A percentile compares a stretch with the other conserved stretches of the same genome.
Conservation (phyloP, 352 stramenopile species). For the Globisporangium middletonii region DNA sequence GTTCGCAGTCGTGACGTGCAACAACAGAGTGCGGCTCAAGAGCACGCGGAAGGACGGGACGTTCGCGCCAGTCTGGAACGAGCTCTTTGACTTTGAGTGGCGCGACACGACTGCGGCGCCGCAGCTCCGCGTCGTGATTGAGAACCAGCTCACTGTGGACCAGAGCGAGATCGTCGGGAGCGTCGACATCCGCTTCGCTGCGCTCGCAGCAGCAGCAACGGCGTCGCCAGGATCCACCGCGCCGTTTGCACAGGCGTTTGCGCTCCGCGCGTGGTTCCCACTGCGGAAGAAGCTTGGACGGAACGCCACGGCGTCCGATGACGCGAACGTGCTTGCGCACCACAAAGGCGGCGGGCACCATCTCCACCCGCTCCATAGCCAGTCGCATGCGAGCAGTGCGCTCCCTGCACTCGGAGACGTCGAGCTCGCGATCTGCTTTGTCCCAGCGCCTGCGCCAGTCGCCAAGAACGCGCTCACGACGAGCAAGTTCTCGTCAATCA, state of each 20-base stretch:
- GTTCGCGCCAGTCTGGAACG: conserved; percentile 65
- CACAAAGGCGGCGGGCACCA: background rate
- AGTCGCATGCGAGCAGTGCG: conserved; percentile 7
- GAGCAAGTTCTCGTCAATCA: conserved; percentile 27
- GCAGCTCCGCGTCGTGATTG: conserved; percentile 35
- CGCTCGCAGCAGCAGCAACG: background rate
- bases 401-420: conserved; percentile 32
- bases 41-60: conserved; percentile 66
- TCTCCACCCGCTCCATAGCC: background rate
- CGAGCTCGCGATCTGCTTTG: conserved; percentile 41
- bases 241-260: conserved; percentile 22
- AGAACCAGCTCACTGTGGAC: conserved; percentile 62
- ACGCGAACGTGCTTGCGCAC: conserved; percentile 6
- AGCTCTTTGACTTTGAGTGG: conserved; percentile 77
- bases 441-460: conserved; percentile 12
- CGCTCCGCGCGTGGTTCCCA: conserved; percentile 44
- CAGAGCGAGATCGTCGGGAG: conserved; percentile 64
- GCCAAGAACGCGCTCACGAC: background rate
- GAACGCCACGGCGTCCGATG: background rate
- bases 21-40: conserved; percentile 39
- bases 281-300: conserved; percentile 21
- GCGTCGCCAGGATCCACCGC: background rate
- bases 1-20: conserved; percentile 55
- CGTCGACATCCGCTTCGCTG: conserved; percentile 35
- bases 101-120: conserved; percentile 13